Base-by-base conservation (phyloP, 2,329 filamentous ascomycete genomes). In the Macrophomina phaseolina region DNA sequence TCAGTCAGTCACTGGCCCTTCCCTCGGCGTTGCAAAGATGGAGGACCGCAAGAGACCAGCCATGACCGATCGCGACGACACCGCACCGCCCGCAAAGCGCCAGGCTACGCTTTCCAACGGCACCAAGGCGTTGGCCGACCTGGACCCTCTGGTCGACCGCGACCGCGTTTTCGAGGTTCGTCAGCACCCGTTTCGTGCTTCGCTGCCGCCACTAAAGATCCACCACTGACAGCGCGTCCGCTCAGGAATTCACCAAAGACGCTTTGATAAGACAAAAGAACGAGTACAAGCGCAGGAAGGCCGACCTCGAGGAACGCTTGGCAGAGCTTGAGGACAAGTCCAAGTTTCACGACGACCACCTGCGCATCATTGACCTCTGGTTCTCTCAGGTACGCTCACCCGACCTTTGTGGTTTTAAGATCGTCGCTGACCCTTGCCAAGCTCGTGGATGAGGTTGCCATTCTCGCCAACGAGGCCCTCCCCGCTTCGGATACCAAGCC, bases 1-100 rank as follows among this genome's bases (percentile, higher is more conserved):
- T 73, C 85, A 86, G 79, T 87, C 89, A 81, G 85, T 90, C 81
- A 53, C 52, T 63, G 88, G 89, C 87, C 88, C 91, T 85, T 90
- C 92, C 84, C 81, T 86, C 80, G 89, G 89, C 86, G 86, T 92
- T 83, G 85, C 89, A 85, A 97, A 95, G 88, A 99, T 98, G 94
- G 95, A 99, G 87, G 95, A 98, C 85, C 93, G 95, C 88, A 99
- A 99, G 88, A 90, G 95, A 88, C 91, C 93, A 77, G 92, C 93
- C 77, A 87, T 91, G 73, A 86, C 88, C 81, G 91, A 90, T 77
- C 84, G 88, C 75, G 92, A 95, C 79, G 93, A 97, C 73, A 84
- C 92, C 76, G 91, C 91, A 71, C 94, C 94, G 71, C 94, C 94
- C 28, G 91, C 89, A 77, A 99, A 98, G 86, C 91, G 93, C 81